Conservation (phyloP, 2,329 filamentous ascomycete genomes). For the Arthrinium phaeospermum region DNA sequence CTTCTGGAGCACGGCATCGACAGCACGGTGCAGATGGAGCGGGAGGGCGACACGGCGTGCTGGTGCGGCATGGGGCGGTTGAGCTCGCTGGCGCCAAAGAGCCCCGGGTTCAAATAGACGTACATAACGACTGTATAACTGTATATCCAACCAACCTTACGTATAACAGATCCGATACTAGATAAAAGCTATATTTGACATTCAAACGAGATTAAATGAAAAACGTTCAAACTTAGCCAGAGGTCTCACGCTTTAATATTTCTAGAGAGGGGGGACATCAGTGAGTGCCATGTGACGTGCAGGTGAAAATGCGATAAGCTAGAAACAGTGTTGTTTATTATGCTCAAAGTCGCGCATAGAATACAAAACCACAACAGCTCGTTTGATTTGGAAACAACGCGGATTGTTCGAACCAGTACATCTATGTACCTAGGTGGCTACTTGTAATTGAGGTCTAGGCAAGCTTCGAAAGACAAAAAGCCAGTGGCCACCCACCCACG, state of each 20-base stretch:
- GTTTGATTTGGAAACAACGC: background rate
- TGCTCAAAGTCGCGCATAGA: background rate
- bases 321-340: background rate
- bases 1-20: slow-evolving; percentile 76
- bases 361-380: background rate
- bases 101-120: slow-evolving; percentile 14
- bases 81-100: slow-evolving; percentile 39
- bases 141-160: background rate
- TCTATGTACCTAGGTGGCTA: background rate
- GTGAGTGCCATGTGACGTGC: too few relatives aligned
- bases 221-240: too few relatives aligned
- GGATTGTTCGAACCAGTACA: background rate
- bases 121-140: slow-evolving; percentile 6
- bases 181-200: background rate
- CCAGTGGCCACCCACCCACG: background rate
- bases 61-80: slow-evolving; percentile 60
- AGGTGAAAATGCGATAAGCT: too few relatives aligned
- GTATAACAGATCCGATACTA: background rate
- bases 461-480: background rate
- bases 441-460: background rate
- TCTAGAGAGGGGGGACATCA: too few relatives aligned
- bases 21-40: slow-evolving; percentile 85
- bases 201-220: background rate
- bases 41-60: slow-evolving; percentile 73
- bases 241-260: too few relatives aligned